A percentile compares a stretch with the other conserved stretches of the same genome.
phyloP scores from a whole-genome alignment of 1,284 basidiomycete species.

The Ustilago bromivora region DNA sequence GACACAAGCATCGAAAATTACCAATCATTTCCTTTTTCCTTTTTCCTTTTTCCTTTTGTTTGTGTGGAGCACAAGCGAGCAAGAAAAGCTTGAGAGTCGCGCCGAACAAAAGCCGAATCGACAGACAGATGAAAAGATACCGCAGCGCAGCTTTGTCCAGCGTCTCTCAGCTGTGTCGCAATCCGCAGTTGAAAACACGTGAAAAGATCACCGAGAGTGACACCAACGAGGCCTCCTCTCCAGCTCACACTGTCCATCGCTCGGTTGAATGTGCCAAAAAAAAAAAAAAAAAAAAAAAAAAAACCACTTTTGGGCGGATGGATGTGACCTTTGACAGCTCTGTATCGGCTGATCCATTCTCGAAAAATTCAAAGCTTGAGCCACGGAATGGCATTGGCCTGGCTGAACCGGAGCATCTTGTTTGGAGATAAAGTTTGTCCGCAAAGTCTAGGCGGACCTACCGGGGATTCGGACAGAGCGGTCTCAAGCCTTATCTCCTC shows the following conservation, averaged over 20 bases:
- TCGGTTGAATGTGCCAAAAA: neutral
- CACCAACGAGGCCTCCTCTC: neutral
- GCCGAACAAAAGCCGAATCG: constrained; percentile 14
- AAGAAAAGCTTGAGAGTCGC: neutral
- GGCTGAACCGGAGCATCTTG: neutral
- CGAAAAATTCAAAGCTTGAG: neutral
- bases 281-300: neutral
- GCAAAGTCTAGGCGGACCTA: constrained; percentile 1
- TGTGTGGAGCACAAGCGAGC: constrained; percentile 2
- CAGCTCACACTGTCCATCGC: neutral
- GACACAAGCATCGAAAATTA: neutral
- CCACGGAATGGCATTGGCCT: neutral
- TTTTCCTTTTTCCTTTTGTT: neutral
- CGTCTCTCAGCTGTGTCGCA: neutral
- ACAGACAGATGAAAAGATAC: neutral
- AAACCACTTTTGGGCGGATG: neutral
- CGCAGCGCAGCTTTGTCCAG: neutral
- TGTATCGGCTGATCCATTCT: neutral
- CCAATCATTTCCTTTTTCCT: neutral
- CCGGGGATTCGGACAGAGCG: constrained; percentile 10
- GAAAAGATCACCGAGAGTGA: neutral
- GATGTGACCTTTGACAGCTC: neutral
- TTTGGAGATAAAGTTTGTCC: too few relatives aligned
- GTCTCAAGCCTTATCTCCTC: neutral
- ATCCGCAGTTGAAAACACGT: neutral